Evolutionary conservation across 2,329 filamentous ascomycete genomes (phyloP), one percentile per base, ranked within the genome.

Genomic region (Pseudogymnoascus destructans): DNA sequence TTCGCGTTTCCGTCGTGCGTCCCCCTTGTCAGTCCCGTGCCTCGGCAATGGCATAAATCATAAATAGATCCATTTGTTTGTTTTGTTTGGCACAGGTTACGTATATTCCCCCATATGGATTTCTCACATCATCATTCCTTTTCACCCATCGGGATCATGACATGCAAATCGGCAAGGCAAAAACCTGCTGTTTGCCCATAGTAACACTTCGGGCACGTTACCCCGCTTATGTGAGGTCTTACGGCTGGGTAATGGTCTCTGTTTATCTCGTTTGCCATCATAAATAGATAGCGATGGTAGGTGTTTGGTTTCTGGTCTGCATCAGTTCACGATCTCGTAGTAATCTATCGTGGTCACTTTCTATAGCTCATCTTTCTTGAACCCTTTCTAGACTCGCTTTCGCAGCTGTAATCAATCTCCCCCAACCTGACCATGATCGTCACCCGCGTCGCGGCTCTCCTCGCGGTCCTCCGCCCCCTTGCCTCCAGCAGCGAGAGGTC

Each of bases 51-150:
- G 9, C 23, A 49, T 49, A 49, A 17, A 49, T 27, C 21, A 15
- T 25, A 25, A 27, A 49, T 49, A 30, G n/a, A 49, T 49, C 21
- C 2, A 10, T 27, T 27, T 15, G 7, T 17, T 21, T 25, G n/a
- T n/a, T n/a, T 49, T 49, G 42, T 49, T 49, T 49, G 42, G 42
- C 30, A 49, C 42, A 49, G 23, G 23, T 49, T 49, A 49, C 42
- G 42, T 49, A 49, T 15, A 27, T 49, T 8, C 33, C 10, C 40
- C 23, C 42, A 49, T 17, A 30, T 0, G 23, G 23, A 17, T 49
- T 27, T 49, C 42, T 49, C 42, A 49, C 42, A 49, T 49, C 42
- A 49, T 49, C 23, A 27, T n/a, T 27, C n/a, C 27, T 17, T 25
- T 30, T 15, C 42, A 30, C 23, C 6, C 23, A 15, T 49, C 23